These are phyloP conservation scores for Nitzschia sp. DNA, from an alignment of 108 stramenopile species.

Conservation along the genomic window DNA sequence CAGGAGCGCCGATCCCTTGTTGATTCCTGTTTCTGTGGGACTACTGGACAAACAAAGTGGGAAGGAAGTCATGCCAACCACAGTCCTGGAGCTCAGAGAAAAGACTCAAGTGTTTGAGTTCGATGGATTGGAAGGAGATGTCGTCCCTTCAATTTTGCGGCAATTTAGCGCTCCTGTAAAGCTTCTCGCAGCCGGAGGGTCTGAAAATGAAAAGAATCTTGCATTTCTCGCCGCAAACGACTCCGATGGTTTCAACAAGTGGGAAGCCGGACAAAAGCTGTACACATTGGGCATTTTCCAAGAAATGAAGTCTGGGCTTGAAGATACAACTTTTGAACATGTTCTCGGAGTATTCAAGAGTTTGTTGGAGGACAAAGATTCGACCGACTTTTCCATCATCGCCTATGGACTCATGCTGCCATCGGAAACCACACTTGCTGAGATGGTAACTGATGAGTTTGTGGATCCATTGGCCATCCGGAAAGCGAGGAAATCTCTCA, in stretches of 20 bases:
- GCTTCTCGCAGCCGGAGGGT: constrained; percentile 53
- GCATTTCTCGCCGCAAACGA: constrained; percentile 84
- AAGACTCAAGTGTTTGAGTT: constrained; percentile 83
- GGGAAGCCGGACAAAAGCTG: constrained; percentile 85
- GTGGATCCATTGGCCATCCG: constrained; percentile 78
- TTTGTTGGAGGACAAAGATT: constrained; percentile 44
- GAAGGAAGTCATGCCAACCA: constrained; percentile 75
- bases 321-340: constrained; percentile 39
- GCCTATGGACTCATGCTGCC: constrained; percentile 87
- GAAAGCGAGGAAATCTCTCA: constrained; percentile 61
- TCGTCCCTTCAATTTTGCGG: constrained; percentile 88
- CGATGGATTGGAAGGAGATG: constrained; percentile 58
- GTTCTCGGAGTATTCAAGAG: constrained; percentile 62
- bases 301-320: constrained; percentile 32
- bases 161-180: constrained; percentile 95
- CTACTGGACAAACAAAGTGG: constrained; percentile 83
- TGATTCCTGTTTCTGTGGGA: constrained; percentile 93
- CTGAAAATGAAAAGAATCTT: constrained; percentile 59
- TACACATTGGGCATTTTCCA: constrained; percentile 63
- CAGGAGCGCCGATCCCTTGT: constrained; percentile 63
- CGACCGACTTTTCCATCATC: constrained; percentile 68
- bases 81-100: constrained; percentile 84
- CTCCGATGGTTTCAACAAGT: constrained; percentile 91
- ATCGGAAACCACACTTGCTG: constrained; percentile 67
- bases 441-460: constrained; percentile 49